phyloP scores from a whole-genome alignment of 441 rosid genomes.

The Theobroma grandiflorum region DNA sequence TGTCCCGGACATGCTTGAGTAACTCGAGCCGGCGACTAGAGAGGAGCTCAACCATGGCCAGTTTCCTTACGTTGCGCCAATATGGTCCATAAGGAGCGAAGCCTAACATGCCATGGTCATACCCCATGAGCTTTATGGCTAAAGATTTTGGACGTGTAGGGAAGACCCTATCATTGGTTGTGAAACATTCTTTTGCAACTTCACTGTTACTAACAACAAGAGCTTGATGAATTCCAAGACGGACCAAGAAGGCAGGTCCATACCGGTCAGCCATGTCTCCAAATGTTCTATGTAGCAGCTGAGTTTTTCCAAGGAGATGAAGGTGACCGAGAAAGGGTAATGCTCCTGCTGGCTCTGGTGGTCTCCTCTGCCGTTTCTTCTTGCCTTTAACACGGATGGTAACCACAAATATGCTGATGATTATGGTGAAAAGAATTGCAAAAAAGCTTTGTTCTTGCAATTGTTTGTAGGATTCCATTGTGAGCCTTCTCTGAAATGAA shows the following conservation, averaged over 20 bases:
- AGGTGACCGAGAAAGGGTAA: slow-evolving; percentile 55
- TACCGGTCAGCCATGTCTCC: slow-evolving; percentile 48
- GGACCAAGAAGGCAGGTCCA: slow-evolving; percentile 48
- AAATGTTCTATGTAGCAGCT: slow-evolving; percentile 39
- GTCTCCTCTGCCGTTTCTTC: slow-evolving; percentile 27
- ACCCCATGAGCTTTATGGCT: slow-evolving; percentile 42
- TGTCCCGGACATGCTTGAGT: slow-evolving; percentile 43
- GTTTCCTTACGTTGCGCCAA: slow-evolving; percentile 56
- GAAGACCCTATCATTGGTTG: slow-evolving; percentile 46
- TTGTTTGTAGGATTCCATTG: slow-evolving; percentile 19
- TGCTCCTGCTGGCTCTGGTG: slow-evolving; percentile 50
- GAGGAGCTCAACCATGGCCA: slow-evolving; percentile 44
- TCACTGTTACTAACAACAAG: slow-evolving; percentile 50
- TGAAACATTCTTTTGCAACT: slow-evolving; percentile 51
- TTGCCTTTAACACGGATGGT: not conserved
- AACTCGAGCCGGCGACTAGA: slow-evolving; percentile 45
- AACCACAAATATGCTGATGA: slow-evolving; percentile 1
- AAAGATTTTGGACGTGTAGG: slow-evolving; percentile 41
- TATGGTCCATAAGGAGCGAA: slow-evolving; percentile 50
- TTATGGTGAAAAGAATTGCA: slow-evolving; percentile 28
- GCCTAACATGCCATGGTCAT: slow-evolving; percentile 42
- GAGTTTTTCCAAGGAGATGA: slow-evolving; percentile 24
- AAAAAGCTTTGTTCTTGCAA: slow-evolving; percentile 8
- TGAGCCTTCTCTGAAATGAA: not conserved
- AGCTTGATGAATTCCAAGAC: slow-evolving; percentile 39